These are phyloP conservation scores for Pseudonectria buxi DNA, from an alignment of 2,329 filamentous ascomycete species.

Conservation along the genomic window DNA sequence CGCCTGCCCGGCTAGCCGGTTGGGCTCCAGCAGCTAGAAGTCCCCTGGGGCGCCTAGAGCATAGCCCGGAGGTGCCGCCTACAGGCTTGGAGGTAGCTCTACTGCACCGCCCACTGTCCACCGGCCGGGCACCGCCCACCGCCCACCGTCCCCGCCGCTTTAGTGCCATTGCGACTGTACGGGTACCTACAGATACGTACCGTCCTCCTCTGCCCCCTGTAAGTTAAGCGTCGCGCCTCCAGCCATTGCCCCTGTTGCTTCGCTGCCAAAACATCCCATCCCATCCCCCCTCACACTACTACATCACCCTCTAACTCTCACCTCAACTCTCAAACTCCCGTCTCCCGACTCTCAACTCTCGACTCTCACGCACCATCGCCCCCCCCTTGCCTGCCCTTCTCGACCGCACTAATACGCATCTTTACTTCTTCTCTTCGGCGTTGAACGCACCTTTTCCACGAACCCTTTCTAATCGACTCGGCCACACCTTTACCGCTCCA, in stretches of 20 bases:
- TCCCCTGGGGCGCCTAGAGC: too few relatives aligned
- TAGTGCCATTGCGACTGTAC: neutral
- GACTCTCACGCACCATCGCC: slow-evolving; percentile 1
- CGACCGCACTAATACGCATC: neutral
- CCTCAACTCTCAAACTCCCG: slow-evolving; percentile 12
- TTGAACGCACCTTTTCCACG: slow-evolving; percentile 18
- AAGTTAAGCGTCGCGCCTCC: too few relatives aligned
- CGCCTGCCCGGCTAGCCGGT: too few relatives aligned
- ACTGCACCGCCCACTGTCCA: too few relatives aligned
- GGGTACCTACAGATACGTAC: slow-evolving; percentile 5
- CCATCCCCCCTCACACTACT: slow-evolving; percentile 5
- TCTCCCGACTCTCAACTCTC: slow-evolving; percentile 6
- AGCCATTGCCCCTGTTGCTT: slow-evolving; percentile 13
- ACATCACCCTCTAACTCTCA: slow-evolving; percentile 14
- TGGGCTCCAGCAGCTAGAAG: too few relatives aligned
- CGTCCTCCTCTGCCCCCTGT: neutral
- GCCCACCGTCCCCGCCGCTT: slow-evolving; percentile 4
- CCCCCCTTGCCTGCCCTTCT: too few relatives aligned
- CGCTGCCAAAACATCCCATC: slow-evolving; percentile 20
- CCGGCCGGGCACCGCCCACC: neutral
- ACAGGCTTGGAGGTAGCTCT: too few relatives aligned
- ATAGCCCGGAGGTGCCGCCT: too few relatives aligned
- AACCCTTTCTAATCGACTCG: slow-evolving; percentile 12
- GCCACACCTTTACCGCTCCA: too few relatives aligned
- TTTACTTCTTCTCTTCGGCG: slow-evolving; percentile 16